Evolutionary conservation across 495 filamentous ascomycete species (phyloP).

Genomic region (Physcia stellaris): DNA sequence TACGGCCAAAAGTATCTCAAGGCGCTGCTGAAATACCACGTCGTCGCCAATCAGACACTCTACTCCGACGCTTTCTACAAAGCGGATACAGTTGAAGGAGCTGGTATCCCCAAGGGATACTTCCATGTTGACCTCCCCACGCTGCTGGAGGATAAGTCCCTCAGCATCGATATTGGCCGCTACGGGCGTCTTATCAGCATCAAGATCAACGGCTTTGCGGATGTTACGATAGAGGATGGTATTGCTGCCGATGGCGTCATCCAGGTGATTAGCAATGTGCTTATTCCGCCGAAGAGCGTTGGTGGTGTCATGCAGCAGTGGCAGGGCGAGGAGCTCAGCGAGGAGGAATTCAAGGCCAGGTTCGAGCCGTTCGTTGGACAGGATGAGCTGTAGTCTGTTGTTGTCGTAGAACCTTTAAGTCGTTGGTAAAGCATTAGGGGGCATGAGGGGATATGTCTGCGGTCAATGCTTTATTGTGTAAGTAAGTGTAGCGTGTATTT

Average conservation of each 20-base stretch:
- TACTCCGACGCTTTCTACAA: conserved; percentile 71
- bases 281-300: conserved; percentile 57
- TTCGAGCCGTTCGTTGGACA: conserved; percentile 33
- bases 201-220: conserved; percentile 52
- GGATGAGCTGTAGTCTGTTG: conserved; percentile 8
- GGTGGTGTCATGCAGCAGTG: conserved; percentile 21
- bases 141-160: conserved; percentile 39
- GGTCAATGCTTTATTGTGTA: too few relatives aligned
- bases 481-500: too few relatives aligned
- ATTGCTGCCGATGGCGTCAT: conserved; percentile 61
- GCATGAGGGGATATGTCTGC: too few relatives aligned
- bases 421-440: too few relatives aligned
- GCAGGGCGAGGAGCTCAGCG: conserved; percentile 38
- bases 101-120: conserved; percentile 18
- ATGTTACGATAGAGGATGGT: conserved; percentile 49
- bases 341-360: conserved; percentile 50
- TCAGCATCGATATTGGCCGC: conserved; percentile 54
- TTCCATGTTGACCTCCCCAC: conserved; percentile 50
- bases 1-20: conserved; percentile 55
- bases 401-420: too few relatives aligned
- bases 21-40: conserved; percentile 63
- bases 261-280: conserved; percentile 53
- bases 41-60: conserved; percentile 59
- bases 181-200: conserved; percentile 49
- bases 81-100: conserved; percentile 11